These are phyloP conservation scores for Ophioceras dolichostomum DNA, from an alignment of 2,329 filamentous ascomycete species.

Conservation along the genomic window DNA sequence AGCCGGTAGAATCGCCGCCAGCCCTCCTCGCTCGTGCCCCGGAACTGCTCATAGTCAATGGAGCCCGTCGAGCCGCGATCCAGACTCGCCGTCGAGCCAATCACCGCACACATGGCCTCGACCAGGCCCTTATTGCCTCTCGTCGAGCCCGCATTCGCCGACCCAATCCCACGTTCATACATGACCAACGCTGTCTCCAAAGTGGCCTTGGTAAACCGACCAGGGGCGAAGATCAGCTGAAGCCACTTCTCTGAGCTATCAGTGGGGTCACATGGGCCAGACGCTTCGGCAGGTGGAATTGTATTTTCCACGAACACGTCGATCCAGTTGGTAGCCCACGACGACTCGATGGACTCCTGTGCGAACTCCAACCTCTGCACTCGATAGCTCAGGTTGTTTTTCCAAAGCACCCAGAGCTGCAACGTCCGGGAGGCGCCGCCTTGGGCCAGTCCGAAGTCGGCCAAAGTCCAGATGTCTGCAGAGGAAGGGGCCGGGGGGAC, in stretches of 20 bases:
- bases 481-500: slow-evolving; percentile 58
- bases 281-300: slow-evolving; percentile 38
- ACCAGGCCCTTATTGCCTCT: slow-evolving; percentile 47
- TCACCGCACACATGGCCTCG: slow-evolving; percentile 62
- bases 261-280: slow-evolving; percentile 51
- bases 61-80: slow-evolving; percentile 47
- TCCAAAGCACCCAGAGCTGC: slow-evolving; percentile 62
- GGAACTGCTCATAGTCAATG: slow-evolving; percentile 66
- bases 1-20: slow-evolving; percentile 88
- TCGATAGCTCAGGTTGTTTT: slow-evolving; percentile 69
- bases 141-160: slow-evolving; percentile 22
- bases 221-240: slow-evolving; percentile 68
- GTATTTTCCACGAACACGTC: slow-evolving; percentile 50
- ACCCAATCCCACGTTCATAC: slow-evolving; percentile 55
- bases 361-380: slow-evolving; percentile 64
- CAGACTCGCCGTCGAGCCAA: slow-evolving; percentile 57
- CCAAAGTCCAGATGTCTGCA: slow-evolving; percentile 67
- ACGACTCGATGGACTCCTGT: slow-evolving; percentile 45
- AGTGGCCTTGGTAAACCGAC: slow-evolving; percentile 66
- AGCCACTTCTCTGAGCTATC: slow-evolving; percentile 80
- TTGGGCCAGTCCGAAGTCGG: slow-evolving; percentile 57
- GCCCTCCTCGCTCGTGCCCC: slow-evolving; percentile 62
- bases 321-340: slow-evolving; percentile 60
- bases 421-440: slow-evolving; percentile 30
- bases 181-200: slow-evolving; percentile 75